Evolutionary conservation across 345 rosid species (phyloP), one percentile per base, ranked within the genome.

Genomic region (Salix dunnii): DNA sequence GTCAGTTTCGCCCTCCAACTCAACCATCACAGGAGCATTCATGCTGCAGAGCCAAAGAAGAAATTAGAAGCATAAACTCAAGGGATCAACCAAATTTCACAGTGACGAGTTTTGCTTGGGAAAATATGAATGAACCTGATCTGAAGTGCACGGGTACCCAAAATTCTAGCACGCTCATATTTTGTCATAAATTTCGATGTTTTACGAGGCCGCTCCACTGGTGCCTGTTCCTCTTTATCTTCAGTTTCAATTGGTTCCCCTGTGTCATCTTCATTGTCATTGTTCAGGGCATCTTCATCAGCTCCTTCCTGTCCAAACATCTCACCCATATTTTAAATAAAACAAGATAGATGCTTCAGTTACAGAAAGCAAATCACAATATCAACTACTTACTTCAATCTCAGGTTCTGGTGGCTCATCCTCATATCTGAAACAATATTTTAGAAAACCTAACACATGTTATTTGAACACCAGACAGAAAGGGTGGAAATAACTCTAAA

Each of bases 21-120:
- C 89, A 36, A 93, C 99, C 96, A 91, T 95, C 20, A 93, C 92
- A 21, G 98, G 98, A 55, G 97, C 97, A 88, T 93, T 93, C 97
- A 95, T 89, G 82, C 96, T 90, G 91, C 78, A 74, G 81, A 72
- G 43, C 33, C 70, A 63, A 82, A 74, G 69, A 60, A 5, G 71
- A 69, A 68, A 58, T 75, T 23, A 49, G 8, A 17, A 13, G 20
- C 27, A 40, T 42, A 30, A 72, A 67, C 31, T 66, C 51, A 62
- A 18, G 5, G 6, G 42, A 62, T 48, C 58, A 68, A 23, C 38
- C 74, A 27, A 33, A 46, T 20, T 35, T 61, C 12, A 70, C 30
- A 71, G 14, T 30, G 35, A 21, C 9, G 5, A 66, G 12, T 9
- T 27, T 58, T n/a, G 1, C 7, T 55, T 30, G 9, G 1, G 12